phyloP scores from a whole-genome alignment of 1,284 basidiomycete genomes.

The Fomitopsis pinicola region DNA sequence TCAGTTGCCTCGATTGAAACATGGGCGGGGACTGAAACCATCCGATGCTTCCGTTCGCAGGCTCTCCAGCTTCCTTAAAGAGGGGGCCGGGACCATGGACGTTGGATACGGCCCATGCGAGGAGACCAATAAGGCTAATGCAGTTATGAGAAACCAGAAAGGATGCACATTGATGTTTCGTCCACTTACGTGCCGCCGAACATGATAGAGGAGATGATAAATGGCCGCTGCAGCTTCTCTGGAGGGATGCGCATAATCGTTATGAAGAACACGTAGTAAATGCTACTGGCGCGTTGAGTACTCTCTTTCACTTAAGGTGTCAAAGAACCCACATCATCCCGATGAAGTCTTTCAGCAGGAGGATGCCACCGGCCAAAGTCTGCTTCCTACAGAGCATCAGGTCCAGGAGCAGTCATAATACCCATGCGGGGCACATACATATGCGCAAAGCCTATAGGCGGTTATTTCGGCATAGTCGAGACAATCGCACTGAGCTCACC shows the following conservation, averaged over 20 bases:
- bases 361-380: constrained; percentile 3
- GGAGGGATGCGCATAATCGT: constrained; percentile 7
- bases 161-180: background rate
- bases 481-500: background rate
- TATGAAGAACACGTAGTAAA: constrained; percentile 7
- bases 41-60: constrained; percentile 6
- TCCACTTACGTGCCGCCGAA: constrained; percentile 4
- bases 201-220: constrained; percentile 5
- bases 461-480: background rate
- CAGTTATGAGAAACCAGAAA: background rate
- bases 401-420: background rate
- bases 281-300: background rate
- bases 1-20: background rate
- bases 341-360: constrained; percentile 4
- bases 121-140: constrained; percentile 2
- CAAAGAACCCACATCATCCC: constrained; percentile 6
- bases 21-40: background rate
- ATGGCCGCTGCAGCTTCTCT: constrained; percentile 6
- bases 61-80: background rate
- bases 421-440: background rate
- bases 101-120: constrained; percentile 5
- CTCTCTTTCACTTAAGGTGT: background rate
- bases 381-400: background rate
- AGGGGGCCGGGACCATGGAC: constrained; percentile 1
- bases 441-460: constrained; percentile 1